Conservation (phyloP, 495 filamentous ascomycete genomes). For the Podospora comata region DNA sequence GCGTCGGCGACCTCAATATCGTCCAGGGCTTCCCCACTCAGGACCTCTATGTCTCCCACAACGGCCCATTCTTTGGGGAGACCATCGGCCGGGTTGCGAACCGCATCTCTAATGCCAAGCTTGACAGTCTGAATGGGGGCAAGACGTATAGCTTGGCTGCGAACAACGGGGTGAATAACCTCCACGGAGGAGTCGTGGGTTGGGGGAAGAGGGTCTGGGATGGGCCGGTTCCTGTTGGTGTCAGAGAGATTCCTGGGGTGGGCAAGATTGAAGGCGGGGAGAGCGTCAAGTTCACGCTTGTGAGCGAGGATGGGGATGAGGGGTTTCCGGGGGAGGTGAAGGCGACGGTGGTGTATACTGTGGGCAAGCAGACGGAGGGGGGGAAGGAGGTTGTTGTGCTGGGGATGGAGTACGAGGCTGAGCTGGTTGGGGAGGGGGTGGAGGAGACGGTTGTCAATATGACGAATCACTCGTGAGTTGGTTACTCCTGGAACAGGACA, state of each 20-base stretch:
- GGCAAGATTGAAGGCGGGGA: slow-evolving; percentile 65
- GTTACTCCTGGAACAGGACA: not conserved
- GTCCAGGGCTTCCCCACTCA: slow-evolving; percentile 78
- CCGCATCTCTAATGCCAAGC: slow-evolving; percentile 68
- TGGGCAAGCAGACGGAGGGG: slow-evolving; percentile 59
- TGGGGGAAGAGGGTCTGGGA: slow-evolving; percentile 85
- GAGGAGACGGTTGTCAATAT: slow-evolving; percentile 86
- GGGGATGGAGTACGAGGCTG: slow-evolving; percentile 83
- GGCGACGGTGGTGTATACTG: slow-evolving; percentile 72
- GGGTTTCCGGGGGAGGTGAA: slow-evolving; percentile 84
- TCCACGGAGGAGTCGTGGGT: slow-evolving; percentile 78
- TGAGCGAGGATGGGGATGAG: slow-evolving; percentile 73
- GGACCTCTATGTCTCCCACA: slow-evolving; percentile 67
- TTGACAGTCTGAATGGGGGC: slow-evolving; percentile 68
- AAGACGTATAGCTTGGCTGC: slow-evolving; percentile 61
- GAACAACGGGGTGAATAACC: slow-evolving; percentile 74
- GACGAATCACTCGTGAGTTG: slow-evolving; percentile 85
- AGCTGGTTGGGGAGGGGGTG: slow-evolving; percentile 64
- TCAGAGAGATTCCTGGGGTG: slow-evolving; percentile 43
- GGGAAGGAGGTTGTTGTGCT: slow-evolving; percentile 63
- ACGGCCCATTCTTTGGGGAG: slow-evolving; percentile 80
- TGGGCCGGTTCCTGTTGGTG: slow-evolving; percentile 62
- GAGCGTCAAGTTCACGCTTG: slow-evolving; percentile 70
- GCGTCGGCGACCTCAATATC: slow-evolving; percentile 73
- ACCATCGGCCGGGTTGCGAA: slow-evolving; percentile 93